Evolutionary conservation across 1,284 basidiomycete species (phyloP).

Genomic region (Ustilago esculenta): DNA sequence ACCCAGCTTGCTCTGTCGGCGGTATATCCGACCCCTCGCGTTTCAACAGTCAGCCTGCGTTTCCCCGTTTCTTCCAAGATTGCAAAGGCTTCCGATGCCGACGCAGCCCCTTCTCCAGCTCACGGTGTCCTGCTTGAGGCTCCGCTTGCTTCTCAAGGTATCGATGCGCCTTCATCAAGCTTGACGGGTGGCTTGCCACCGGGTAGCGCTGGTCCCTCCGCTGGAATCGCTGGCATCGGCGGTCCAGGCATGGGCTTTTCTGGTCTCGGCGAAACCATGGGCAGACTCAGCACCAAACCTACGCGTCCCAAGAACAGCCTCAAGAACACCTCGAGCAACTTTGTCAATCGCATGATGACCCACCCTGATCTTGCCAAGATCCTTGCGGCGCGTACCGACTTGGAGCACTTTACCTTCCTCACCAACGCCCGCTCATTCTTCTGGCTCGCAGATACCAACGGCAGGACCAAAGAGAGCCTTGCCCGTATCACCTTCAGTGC

Average conservation of each 20-base stretch:
- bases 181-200: slow-evolving; percentile 48
- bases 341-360: slow-evolving; percentile 84
- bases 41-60: slow-evolving; percentile 39
- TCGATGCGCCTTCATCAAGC: slow-evolving; percentile 49
- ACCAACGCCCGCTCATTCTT: slow-evolving; percentile 57
- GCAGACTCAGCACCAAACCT: slow-evolving; percentile 40
- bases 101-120: slow-evolving; percentile 7
- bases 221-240: slow-evolving; percentile 46
- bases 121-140: slow-evolving; percentile 40
- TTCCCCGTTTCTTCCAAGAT: slow-evolving; percentile 22
- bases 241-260: slow-evolving; percentile 44
- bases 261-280: slow-evolving; percentile 45
- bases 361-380: slow-evolving; percentile 79
- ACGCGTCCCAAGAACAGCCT: slow-evolving; percentile 85
- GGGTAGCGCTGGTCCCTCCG: slow-evolving; percentile 31
- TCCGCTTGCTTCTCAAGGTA: slow-evolving; percentile 53
- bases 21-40: slow-evolving; percentile 41
- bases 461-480: slow-evolving; percentile 71
- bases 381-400: slow-evolving; percentile 75
- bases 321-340: slow-evolving; percentile 84
- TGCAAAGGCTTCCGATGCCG: slow-evolving; percentile 23
- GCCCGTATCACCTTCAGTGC: slow-evolving; percentile 81
- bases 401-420: slow-evolving; percentile 64
- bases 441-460: slow-evolving; percentile 51
- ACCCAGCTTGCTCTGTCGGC: slow-evolving; percentile 30